Evolutionary conservation across 2,329 filamentous ascomycete species (phyloP).

Genomic region (Helotiales sp.): DNA sequence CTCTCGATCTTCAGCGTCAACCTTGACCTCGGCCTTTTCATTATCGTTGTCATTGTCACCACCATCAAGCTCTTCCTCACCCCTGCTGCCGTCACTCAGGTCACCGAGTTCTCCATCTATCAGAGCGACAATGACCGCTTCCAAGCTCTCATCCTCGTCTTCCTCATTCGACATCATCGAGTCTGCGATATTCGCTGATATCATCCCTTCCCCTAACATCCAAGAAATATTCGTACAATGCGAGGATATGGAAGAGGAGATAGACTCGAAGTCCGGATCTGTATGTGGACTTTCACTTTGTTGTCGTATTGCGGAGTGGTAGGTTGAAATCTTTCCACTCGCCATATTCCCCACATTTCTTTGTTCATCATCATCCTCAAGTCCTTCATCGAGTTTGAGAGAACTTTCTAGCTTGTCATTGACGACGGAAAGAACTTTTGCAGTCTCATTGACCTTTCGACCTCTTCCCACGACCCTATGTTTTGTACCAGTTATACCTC

Average conservation of each 20-base stretch:
- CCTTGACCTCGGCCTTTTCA: not conserved
- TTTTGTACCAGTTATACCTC: not conserved
- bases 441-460: not conserved
- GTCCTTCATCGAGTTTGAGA: not conserved
- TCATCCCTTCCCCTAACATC: not conserved
- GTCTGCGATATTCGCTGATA: not conserved
- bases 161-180: not conserved
- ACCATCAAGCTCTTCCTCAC: not conserved
- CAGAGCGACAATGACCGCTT: too few relatives aligned
- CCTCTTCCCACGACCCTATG: not conserved
- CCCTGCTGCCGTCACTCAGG: not conserved
- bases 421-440: not conserved
- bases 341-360: not conserved
- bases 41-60: not conserved
- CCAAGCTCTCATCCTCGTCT: not conserved
- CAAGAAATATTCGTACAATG: not conserved
- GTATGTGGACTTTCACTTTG: not conserved
- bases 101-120: too few relatives aligned
- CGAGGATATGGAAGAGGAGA: not conserved
- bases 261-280: not conserved
- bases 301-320: not conserved
- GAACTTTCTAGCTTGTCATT: not conserved
- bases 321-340: not conserved
- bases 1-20: not conserved
- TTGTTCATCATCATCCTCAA: not conserved